Conservation (phyloP, 2,329 filamentous ascomycete species). For the Thyridium curvatum region DNA sequence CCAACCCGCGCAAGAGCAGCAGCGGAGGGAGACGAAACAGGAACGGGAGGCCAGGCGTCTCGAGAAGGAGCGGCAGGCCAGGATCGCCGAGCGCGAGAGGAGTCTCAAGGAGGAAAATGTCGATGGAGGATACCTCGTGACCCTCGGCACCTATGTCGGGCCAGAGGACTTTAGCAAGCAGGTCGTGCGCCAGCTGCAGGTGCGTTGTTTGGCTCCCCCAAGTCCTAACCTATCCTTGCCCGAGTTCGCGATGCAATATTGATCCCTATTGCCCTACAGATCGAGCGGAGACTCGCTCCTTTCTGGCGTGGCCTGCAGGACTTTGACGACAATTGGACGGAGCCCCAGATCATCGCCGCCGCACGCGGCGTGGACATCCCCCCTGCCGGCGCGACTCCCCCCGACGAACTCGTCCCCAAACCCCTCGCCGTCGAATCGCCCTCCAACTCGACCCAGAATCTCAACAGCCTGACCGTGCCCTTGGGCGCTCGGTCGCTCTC, state of each 20-base stretch:
- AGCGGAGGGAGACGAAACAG: constrained; percentile 77
- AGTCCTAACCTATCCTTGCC: background rate
- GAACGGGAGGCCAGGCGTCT: constrained; percentile 82
- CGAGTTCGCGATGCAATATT: constrained; percentile 3
- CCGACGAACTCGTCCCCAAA: constrained; percentile 53
- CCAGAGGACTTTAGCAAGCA: constrained; percentile 89
- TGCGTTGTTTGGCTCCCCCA: constrained; percentile 30
- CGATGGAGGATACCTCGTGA: constrained; percentile 91
- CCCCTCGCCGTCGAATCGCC: constrained; percentile 39
- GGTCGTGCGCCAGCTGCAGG: constrained; percentile 84
- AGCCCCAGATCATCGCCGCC: constrained; percentile 90
- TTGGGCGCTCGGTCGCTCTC: constrained; percentile 73
- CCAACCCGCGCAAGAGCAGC: constrained; percentile 36
- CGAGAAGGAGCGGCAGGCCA: constrained; percentile 70
- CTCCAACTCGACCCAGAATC: constrained; percentile 49
- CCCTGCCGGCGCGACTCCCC: constrained; percentile 73
- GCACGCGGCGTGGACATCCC: constrained; percentile 80
- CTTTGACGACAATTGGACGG: constrained; percentile 82
- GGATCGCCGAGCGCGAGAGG: constrained; percentile 79
- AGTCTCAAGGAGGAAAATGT: constrained; percentile 90
- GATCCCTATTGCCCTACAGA: constrained; percentile 42
- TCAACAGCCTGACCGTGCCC: constrained; percentile 72
- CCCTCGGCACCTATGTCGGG: constrained; percentile 87
- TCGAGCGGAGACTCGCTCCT: constrained; percentile 85
- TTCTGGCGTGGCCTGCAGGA: constrained; percentile 95